A percentile compares a stretch with the other conserved stretches of the same genome.
Conservation (phyloP, 2,329 filamentous ascomycete species). For the Pyrenophora tritici-repentis region DNA sequence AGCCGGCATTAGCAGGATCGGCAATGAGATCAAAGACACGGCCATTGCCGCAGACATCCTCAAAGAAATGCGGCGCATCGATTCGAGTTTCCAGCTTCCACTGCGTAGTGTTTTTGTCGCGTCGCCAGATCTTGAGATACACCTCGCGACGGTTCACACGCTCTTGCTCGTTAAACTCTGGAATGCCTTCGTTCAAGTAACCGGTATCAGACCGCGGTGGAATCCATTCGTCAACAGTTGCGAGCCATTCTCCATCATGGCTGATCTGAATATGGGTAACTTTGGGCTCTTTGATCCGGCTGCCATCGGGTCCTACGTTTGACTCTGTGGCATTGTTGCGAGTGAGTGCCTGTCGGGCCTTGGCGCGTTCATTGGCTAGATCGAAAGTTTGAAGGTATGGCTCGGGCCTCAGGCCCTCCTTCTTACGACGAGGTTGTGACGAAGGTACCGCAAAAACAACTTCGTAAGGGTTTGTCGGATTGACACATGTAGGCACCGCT, state of each 20-base stretch:
- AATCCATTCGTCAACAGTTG: constrained; percentile 88
- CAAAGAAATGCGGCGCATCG: constrained; percentile 73
- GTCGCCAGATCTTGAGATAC: constrained; percentile 89
- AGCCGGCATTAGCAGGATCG: constrained; percentile 70
- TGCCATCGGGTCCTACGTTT: constrained; percentile 73
- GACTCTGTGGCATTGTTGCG: constrained; percentile 84
- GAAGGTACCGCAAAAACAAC: constrained; percentile 58
- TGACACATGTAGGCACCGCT: constrained; percentile 46
- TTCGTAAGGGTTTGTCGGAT: constrained; percentile 49
- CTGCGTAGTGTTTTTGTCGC: constrained; percentile 56
- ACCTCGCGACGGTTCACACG: constrained; percentile 66
- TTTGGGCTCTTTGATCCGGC: constrained; percentile 75
- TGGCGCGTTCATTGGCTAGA: constrained; percentile 74
- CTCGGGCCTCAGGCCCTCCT: constrained; percentile 49
- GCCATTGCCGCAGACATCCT: constrained; percentile 55
- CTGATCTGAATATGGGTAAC: constrained; percentile 77
- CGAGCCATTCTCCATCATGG: constrained; percentile 83
- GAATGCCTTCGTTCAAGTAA: constrained; percentile 54
- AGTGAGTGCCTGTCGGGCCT: constrained; percentile 86
- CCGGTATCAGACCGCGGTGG: constrained; percentile 72
- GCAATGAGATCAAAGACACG: constrained; percentile 74
- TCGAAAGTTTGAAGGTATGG: constrained; percentile 84
- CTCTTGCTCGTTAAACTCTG: constrained; percentile 51
- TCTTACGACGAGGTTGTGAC: constrained; percentile 50
- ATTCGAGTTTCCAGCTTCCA: constrained; percentile 83